Conservation (phyloP, 225 moss, liverwort and hornwort genomes). For the Straminergon stramineum region DNA sequence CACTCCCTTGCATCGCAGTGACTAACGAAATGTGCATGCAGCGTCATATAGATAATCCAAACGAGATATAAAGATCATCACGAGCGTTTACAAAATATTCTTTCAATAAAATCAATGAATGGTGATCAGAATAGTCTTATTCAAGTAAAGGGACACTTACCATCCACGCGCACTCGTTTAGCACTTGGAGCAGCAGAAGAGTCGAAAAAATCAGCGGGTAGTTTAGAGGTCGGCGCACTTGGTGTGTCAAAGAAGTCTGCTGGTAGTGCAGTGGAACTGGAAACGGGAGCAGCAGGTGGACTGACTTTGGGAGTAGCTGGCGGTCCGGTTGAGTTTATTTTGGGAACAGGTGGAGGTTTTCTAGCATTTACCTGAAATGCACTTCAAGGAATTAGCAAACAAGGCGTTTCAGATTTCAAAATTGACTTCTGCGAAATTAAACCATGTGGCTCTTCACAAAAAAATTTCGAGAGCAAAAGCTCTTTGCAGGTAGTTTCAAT, state of each 20-base stretch:
- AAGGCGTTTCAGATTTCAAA: background rate
- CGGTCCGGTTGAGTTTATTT: background rate
- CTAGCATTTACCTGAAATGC: constrained; percentile 15
- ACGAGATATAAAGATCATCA: background rate
- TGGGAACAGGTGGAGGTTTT: constrained; percentile 30
- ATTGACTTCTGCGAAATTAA: background rate
- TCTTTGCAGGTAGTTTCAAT: background rate
- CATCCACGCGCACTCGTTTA: constrained; percentile 36
- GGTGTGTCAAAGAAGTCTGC: constrained; percentile 47
- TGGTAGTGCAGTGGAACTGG: constrained; percentile 20
- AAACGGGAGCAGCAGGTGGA: constrained; percentile 2
- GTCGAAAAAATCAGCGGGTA: constrained; percentile 48
- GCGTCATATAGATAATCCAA: background rate
- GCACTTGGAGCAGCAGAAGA: constrained; percentile 24
- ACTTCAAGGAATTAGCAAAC: background rate
- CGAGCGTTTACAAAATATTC: background rate
- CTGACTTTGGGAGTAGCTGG: constrained; percentile 1
- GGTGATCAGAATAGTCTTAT: background rate
- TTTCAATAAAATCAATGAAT: background rate
- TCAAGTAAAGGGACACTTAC: background rate
- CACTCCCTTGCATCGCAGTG: background rate
- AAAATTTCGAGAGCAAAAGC: background rate
- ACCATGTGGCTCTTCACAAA: background rate
- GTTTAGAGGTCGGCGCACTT: constrained; percentile 20
- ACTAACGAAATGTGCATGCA: background rate